Conservation (phyloP, 805 yeast species). For the Zygotorulaspora sp. region DNA sequence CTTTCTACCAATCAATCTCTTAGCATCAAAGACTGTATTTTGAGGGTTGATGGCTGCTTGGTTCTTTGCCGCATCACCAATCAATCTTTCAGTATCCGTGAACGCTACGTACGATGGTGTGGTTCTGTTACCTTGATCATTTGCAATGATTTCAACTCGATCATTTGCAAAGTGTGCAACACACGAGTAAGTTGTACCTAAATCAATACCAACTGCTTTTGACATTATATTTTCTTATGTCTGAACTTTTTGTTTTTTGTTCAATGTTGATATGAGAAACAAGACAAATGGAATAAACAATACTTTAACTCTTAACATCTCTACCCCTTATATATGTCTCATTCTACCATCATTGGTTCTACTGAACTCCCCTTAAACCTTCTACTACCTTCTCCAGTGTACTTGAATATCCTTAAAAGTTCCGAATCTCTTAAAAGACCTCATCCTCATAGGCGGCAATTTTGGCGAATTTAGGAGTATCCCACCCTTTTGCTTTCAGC, state of each 20-base stretch:
- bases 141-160: conserved; percentile 91
- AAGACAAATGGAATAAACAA: too few species aligned
- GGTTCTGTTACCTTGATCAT: conserved; percentile 98
- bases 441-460: conserved; percentile 3
- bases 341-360: neutral
- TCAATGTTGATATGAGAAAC: too few species aligned
- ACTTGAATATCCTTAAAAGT: neutral
- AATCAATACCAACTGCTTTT: conserved; percentile 67
- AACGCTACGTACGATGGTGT: conserved; percentile 96
- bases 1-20: conserved; percentile 91
- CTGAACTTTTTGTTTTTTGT: too few species aligned
- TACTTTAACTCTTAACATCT: neutral
- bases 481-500: conserved; percentile 1
- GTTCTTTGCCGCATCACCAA: conserved; percentile 97
- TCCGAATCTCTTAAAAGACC: conserved; percentile 6
- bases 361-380: neutral
- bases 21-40: conserved; percentile 87
- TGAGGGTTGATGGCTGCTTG: conserved; percentile 92
- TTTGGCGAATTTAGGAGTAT: neutral
- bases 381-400: conserved; percentile 1
- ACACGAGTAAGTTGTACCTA: conserved; percentile 91
- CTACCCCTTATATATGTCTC: conserved; percentile 8
- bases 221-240: too few species aligned
- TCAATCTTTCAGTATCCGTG: conserved; percentile 86
- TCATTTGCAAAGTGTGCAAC: conserved; percentile 92